Percentiles rank a stretch among this genome's conserved stretches.
phyloP scores from a whole-genome alignment of 768 basidiomycete genomes.

The Suillus cothurnatus region DNA sequence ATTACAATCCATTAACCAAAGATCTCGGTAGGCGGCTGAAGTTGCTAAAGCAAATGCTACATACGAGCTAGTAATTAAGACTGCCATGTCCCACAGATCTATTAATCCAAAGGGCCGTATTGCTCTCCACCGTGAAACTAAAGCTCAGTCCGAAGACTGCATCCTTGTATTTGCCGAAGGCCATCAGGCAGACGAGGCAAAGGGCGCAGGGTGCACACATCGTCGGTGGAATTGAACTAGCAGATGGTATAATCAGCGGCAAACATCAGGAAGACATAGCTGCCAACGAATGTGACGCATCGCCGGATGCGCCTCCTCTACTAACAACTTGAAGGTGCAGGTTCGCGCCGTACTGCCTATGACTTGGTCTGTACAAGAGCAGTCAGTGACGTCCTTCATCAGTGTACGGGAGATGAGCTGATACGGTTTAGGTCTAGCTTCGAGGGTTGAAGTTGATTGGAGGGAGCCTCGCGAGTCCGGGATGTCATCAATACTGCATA shows the following conservation, averaged over 20 bases:
- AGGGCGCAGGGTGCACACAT: conserved; percentile 85
- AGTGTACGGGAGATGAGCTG: too few species aligned
- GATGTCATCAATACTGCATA: too few species aligned
- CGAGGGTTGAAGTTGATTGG: too few species aligned
- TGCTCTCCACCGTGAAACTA: conserved; percentile 80
- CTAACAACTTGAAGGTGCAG: too few species aligned
- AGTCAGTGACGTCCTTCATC: too few species aligned
- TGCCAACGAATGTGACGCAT: too few species aligned
- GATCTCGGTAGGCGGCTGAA: conserved; percentile 69
- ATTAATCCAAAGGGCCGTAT: conserved; percentile 90
- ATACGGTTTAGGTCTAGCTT: too few species aligned
- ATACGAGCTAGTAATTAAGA: conserved; percentile 81
- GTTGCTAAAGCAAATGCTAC: conserved; percentile 74
- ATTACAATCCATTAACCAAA: conserved; percentile 11
- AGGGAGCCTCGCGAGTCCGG: too few species aligned
- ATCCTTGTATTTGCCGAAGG: conserved; percentile 96
- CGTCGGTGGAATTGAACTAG: conserved; percentile 88
- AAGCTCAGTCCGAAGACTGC: conserved; percentile 66
- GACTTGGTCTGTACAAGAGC: too few species aligned
- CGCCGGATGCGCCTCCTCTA: too few species aligned
- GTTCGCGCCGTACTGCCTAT: too few species aligned
- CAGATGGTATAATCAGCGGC: conserved; percentile 76
- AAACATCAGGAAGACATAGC: too few species aligned
- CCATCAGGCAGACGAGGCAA: conserved; percentile 77
- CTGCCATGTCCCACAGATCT: conserved; percentile 74